A percentile compares a stretch with the other conserved stretches of the same genome.
These are phyloP conservation scores for Heliophila coronopifolia DNA, from an alignment of 441 rosid genomes.

Conservation along the genomic window DNA sequence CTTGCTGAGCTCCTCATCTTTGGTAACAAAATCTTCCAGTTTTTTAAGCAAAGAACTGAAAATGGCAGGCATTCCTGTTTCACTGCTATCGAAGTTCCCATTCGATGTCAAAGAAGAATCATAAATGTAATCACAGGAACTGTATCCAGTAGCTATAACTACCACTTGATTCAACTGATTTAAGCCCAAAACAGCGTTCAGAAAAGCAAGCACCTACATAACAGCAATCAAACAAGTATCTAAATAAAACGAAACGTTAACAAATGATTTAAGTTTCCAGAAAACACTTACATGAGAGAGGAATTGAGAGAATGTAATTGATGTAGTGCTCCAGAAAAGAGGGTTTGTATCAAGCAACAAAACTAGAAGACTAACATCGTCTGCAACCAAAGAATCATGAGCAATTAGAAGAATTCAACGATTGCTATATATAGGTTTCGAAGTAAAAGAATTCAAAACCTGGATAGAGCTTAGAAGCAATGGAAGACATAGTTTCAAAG, in stretches of 20 bases:
- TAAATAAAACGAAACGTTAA: background rate
- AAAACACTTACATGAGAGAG: constrained; percentile 57
- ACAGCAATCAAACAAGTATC: background rate
- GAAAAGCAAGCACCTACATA: constrained; percentile 65
- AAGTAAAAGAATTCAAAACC: constrained; percentile 31
- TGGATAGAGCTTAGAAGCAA: constrained; percentile 60
- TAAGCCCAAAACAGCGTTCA: constrained; percentile 62
- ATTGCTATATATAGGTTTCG: background rate
- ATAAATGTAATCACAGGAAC: constrained; percentile 68
- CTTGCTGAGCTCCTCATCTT: constrained; percentile 55
- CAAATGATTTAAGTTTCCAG: background rate
- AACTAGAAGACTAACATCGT: constrained; percentile 77
- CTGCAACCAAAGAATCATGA: constrained; percentile 33
- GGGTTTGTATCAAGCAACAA: constrained; percentile 79
- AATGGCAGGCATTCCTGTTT: constrained; percentile 45
- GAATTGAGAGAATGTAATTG: constrained; percentile 64
- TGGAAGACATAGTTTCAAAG: constrained; percentile 45
- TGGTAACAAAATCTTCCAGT: constrained; percentile 57
- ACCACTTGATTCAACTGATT: constrained; percentile 84
- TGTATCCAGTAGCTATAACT: constrained; percentile 79
- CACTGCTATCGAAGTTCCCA: constrained; percentile 40
- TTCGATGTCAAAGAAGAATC: constrained; percentile 50
- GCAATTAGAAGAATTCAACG: background rate
- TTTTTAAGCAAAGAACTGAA: constrained; percentile 48
- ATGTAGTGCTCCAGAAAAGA: constrained; percentile 64